Evolutionary conservation across 805 yeast species (phyloP), one percentile per base, ranked within the genome.

Genomic region (Zygosaccharomyces kombuchaensis): DNA sequence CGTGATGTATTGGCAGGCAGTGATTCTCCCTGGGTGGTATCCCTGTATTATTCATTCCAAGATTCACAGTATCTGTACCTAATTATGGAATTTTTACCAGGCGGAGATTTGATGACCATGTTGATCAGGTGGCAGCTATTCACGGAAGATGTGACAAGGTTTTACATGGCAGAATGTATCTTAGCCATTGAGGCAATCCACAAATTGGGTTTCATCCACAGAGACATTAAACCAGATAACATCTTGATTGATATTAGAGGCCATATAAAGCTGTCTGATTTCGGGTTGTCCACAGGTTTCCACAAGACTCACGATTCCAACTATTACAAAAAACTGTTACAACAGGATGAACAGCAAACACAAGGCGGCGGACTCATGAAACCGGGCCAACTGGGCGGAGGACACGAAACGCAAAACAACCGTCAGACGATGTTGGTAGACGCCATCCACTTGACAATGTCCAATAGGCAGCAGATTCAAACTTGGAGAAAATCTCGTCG

Each of bases 221-320:
- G 99, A 68, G 99, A 93, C 66, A 91, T 93, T 59, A 93, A 93
- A 67, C 99, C 99, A 0, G 99, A 93, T 72, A 93, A 93, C 60
- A 91, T 87, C 47, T 74, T 87, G 60, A 87, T 87, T 55, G 96
- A 87, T 64, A 84, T 84, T 55, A 71, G 58, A 84, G 90, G 91
- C 9, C 79, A 81, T 27, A 87, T 87, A 34, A 87, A 87, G 59
- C 81, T 87, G 51, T 82, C 91, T 25, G 96, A 87, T 66, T 87
- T 87, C 63, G 96, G 96, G 12, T 78, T 87, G 35, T 84, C 93
- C 23, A 78, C 96, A 0, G 97, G 97, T 4, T 89, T 90, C 71
- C 96, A 83, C 62, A 83, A 89, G 70, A 89, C 96, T 0, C 96
- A 89, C 60, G 96, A 89, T 62, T 80, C 88, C 19, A 84, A 80